These are phyloP conservation scores for Atkinsonella texensis DNA, from an alignment of 2,329 filamentous ascomycete genomes.

Conservation along the genomic window DNA sequence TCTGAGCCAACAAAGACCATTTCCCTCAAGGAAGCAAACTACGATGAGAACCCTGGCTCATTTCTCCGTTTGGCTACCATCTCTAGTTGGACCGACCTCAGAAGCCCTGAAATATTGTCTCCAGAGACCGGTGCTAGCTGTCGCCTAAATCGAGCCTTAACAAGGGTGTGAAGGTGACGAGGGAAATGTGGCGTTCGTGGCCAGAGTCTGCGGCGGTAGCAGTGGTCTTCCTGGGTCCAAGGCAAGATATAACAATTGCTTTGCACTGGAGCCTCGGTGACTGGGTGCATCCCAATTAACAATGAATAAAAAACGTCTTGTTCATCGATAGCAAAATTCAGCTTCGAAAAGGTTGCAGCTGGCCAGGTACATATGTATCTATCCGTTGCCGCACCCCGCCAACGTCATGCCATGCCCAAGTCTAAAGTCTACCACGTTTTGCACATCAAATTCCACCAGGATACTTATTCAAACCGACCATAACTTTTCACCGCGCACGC, in stretches of 20 bases:
- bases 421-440: not conserved
- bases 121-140: conserved; percentile 17
- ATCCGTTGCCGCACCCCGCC: not conserved
- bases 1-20: too few relatives aligned
- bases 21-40: not conserved
- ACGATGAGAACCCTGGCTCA: not conserved
- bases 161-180: too few relatives aligned
- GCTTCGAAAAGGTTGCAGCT: too few relatives aligned
- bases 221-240: too few relatives aligned
- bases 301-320: too few relatives aligned
- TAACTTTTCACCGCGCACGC: not conserved
- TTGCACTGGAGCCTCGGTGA: too few relatives aligned
- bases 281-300: too few relatives aligned
- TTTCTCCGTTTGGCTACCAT: conserved; percentile 1
- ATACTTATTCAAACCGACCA: not conserved
- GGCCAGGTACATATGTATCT: not conserved
- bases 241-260: too few relatives aligned
- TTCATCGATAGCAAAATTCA: too few relatives aligned
- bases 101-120: conserved; percentile 17
- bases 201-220: too few relatives aligned
- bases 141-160: conserved; percentile 12
- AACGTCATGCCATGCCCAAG: not conserved
- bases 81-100: not conserved
- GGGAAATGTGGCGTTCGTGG: too few relatives aligned
- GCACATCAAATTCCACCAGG: not conserved